Evolutionary conservation across 2,329 filamentous ascomycete genomes (phyloP).

Genomic region (Verticillium klebahnii): DNA sequence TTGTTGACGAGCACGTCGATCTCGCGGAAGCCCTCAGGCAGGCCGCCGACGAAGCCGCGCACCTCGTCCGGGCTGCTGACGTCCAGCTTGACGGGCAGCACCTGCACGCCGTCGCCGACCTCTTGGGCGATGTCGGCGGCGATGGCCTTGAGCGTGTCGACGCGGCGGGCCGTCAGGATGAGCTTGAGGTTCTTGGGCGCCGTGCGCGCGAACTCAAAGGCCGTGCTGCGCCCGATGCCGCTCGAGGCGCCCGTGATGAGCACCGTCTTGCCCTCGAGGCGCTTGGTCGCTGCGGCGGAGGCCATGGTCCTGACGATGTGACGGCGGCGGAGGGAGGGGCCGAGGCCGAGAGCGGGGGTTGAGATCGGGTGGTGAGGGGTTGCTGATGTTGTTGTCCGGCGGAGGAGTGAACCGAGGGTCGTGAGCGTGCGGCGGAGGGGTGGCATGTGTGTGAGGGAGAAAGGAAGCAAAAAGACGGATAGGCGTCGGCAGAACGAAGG

Average conservation of each 20-base stretch:
- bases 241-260: conserved; percentile 89
- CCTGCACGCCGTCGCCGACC: conserved; percentile 74
- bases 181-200: conserved; percentile 75
- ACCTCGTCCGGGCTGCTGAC: conserved; percentile 77
- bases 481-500: background rate
- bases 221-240: conserved; percentile 78
- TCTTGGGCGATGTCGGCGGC: conserved; percentile 72
- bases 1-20: conserved; percentile 94
- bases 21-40: conserved; percentile 79
- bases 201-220: conserved; percentile 90
- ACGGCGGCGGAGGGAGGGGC: no score
- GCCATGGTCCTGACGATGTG: conserved; percentile 27
- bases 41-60: conserved; percentile 60
- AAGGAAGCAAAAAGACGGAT: background rate
- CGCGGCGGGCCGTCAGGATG: conserved; percentile 80
- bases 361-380: conserved; percentile 2
- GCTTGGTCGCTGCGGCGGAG: conserved; percentile 66
- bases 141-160: conserved; percentile 72
- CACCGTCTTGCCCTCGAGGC: conserved; percentile 89
- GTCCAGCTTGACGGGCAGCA: conserved; percentile 79
- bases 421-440: background rate
- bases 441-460: background rate
- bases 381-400: background rate
- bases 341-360: conserved; percentile 3
- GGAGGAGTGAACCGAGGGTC: conserved; percentile 4